A percentile compares a stretch with the other conserved stretches of the same genome.
Evolutionary conservation across 805 yeast genomes (phyloP).

Genomic region (Candida coquimbonensis): DNA sequence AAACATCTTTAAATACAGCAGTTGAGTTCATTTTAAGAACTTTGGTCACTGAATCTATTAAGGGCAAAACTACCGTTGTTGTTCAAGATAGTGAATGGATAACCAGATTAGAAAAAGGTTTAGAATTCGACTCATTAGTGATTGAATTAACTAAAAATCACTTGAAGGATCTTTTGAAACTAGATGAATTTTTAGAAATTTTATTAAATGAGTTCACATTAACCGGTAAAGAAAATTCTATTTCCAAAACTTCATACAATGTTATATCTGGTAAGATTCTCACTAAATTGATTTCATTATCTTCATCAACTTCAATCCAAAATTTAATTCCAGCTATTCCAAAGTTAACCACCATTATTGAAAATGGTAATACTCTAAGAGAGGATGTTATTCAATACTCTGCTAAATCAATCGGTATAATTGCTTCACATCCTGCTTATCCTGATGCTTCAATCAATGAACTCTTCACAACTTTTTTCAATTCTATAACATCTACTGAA

Average conservation of each 20-base stretch:
- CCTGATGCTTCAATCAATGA: conserved; percentile 9
- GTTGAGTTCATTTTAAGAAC: conserved; percentile 49
- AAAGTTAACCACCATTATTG: conserved; percentile 21
- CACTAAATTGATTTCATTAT: conserved; percentile 16
- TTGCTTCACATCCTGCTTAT: conserved; percentile 35
- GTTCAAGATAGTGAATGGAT: conserved; percentile 72
- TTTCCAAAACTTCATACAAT: conserved; percentile 20
- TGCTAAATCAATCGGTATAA: conserved; percentile 41
- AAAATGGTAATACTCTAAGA: conserved; percentile 12
- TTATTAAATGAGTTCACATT: conserved; percentile 12
- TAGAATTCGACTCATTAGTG: conserved; percentile 54
- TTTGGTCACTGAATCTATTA: conserved; percentile 58
- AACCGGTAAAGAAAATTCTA: conserved; percentile 9
- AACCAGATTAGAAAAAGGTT: conserved; percentile 57
- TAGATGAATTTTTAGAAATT: conserved; percentile 29
- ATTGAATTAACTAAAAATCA: conserved; percentile 22
- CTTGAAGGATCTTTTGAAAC: conserved; percentile 19
- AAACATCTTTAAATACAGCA: conserved; percentile 32
- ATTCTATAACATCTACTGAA: conserved; percentile 6
- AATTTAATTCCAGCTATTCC: conserved; percentile 14
- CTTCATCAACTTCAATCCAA: conserved; percentile 10
- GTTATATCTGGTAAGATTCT: conserved; percentile 31
- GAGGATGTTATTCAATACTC: conserved; percentile 27
- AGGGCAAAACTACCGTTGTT: conserved; percentile 46
- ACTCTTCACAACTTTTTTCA: conserved; percentile 6